Percentiles rank a stretch among this genome's conserved stretches.
Evolutionary conservation across 75 land plant genomes (phyloP).

Genomic region (Sequoiadendron giganteum): DNA sequence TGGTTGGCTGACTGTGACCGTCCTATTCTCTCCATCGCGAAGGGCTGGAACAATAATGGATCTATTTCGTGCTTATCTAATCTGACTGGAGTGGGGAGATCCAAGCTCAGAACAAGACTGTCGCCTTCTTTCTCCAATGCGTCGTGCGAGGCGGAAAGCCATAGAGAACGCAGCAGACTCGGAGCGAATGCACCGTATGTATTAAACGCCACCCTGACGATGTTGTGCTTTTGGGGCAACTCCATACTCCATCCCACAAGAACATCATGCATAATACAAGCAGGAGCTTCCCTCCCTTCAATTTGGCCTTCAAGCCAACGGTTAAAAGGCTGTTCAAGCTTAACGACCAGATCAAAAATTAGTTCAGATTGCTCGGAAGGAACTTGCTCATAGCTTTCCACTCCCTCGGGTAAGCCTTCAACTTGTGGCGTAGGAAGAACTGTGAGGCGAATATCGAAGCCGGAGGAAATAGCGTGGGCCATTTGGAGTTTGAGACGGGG

Average conservation of each 20-base stretch:
- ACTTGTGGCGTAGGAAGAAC: not conserved
- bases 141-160: not conserved
- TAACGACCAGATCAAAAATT: not conserved
- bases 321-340: not conserved
- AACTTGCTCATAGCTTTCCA: constrained; percentile 33
- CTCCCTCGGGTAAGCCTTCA: constrained; percentile 24
- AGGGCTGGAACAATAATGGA: not conserved
- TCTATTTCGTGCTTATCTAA: not conserved
- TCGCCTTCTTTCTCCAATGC: not conserved
- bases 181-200: not conserved
- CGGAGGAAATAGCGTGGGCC: not conserved
- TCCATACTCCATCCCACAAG: not conserved
- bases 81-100: not conserved
- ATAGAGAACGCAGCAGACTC: not conserved
- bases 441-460: not conserved
- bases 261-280: not conserved
- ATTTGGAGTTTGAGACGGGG: not conserved
- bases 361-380: not conserved
- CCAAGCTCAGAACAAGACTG: not conserved
- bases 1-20: not conserved
- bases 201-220: not conserved
- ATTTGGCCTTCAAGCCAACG: not conserved
- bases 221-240: not conserved
- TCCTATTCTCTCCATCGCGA: not conserved
- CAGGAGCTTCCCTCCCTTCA: not conserved